phyloP scores from a whole-genome alignment of 495 filamentous ascomycete genomes.

The Pseudevernia furfuracea region DNA sequence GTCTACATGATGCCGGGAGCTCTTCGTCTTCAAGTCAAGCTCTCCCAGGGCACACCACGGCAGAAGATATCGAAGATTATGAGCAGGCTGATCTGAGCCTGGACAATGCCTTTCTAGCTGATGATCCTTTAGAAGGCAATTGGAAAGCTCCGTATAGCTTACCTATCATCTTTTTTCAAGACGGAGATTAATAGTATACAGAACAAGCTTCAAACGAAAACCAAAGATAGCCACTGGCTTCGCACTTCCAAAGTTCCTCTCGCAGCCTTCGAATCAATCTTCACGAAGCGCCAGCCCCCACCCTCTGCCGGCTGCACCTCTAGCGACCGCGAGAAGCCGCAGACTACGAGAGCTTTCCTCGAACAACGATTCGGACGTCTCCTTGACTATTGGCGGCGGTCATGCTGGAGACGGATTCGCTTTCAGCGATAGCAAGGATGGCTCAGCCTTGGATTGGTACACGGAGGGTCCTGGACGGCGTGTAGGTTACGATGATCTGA shows the following conservation, averaged over 20 bases:
- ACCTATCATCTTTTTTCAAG: background rate
- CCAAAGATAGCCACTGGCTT: conserved; percentile 54
- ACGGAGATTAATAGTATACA: conserved; percentile 26
- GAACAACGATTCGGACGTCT: conserved; percentile 23
- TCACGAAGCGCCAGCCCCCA: conserved; percentile 22
- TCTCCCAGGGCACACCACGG: background rate
- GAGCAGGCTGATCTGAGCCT: conserved; percentile 24
- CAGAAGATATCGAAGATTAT: conserved; percentile 20
- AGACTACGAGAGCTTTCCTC: conserved; percentile 25
- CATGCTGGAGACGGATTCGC: conserved; percentile 29
- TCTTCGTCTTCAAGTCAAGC: conserved; percentile 13
- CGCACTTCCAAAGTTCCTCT: conserved; percentile 51
- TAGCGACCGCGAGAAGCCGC: conserved; percentile 26
- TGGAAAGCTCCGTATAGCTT: conserved; percentile 39
- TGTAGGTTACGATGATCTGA: conserved; percentile 92
- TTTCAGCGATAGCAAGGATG: conserved; percentile 53
- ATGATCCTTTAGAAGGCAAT: conserved; percentile 44
- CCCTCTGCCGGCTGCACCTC: conserved; percentile 12
- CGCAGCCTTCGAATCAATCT: conserved; percentile 29
- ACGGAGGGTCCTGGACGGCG: conserved; percentile 82
- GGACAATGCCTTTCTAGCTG: conserved; percentile 34
- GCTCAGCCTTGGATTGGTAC: conserved; percentile 71
- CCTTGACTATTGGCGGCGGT: conserved; percentile 34
- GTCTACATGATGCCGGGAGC: conserved; percentile 6
- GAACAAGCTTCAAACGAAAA: conserved; percentile 79